Evolutionary conservation across 225 moss, liverwort and hornwort genomes (phyloP).

Genomic region (Ulota crispa): DNA sequence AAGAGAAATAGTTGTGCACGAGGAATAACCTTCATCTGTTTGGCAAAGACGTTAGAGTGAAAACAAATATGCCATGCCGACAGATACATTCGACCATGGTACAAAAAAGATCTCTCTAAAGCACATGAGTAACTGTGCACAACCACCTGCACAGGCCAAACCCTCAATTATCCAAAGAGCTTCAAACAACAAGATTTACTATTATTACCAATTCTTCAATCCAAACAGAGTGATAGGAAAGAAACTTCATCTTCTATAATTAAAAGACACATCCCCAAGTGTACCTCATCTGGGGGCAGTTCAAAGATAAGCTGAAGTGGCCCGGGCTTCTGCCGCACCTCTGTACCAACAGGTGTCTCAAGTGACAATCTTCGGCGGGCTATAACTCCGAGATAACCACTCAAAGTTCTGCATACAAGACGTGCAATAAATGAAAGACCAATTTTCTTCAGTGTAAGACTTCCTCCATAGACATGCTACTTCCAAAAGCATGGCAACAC

Average conservation of each 20-base stretch:
- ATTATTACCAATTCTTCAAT: background rate
- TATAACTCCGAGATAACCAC: conserved; percentile 62
- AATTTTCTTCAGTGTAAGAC: background rate
- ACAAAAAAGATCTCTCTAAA: conserved; percentile 83
- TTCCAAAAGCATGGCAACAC: background rate
- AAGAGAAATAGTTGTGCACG: conserved; percentile 16
- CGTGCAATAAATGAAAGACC: background rate
- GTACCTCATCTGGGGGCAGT: conserved; percentile 87
- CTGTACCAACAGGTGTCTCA: conserved; percentile 72
- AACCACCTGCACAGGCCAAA: conserved; percentile 63
- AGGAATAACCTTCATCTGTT: conserved; percentile 78
- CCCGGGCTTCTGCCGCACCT: conserved; percentile 93
- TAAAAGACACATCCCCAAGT: background rate
- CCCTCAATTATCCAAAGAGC: conserved; percentile 16
- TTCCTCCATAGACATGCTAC: background rate
- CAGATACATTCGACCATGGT: conserved; percentile 89
- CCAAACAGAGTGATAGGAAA: conserved; percentile 9
- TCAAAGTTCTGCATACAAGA: conserved; percentile 51
- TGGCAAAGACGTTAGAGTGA: conserved; percentile 88
- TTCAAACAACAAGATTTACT: background rate
- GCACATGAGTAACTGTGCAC: conserved; percentile 89
- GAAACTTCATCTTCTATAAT: background rate
- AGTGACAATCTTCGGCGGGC: conserved; percentile 59
- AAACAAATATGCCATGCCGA: conserved; percentile 89
- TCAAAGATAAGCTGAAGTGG: conserved; percentile 83